Base-by-base conservation (phyloP, 2,329 filamentous ascomycete genomes). In the Arthrobotrys conoides region DNA sequence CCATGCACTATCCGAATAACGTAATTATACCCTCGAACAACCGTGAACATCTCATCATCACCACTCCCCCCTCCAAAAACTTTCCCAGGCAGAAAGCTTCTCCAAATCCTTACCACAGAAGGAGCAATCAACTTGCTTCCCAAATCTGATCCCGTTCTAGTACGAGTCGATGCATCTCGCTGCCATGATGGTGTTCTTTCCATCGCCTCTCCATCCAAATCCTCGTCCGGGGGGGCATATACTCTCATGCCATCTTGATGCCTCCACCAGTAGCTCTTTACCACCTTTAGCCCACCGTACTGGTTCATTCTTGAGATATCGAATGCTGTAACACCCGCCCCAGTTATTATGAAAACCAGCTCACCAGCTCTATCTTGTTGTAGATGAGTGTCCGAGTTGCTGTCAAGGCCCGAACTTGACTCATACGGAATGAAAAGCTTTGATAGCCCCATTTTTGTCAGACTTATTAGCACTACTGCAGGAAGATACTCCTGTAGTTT, bases 41-140 rank as follows among this genome's bases (percentile, higher is more conserved):
- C 41, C 4, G 68, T 78, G 57, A 78, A 78, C 75, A 78, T 78
- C 20, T 78, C 75, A 6, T 57, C 30, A 10, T 77, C 67, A 2
- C 61, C 73, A 12, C 55, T 41, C 8, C 61, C 61, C 1, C 73
- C 66, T 12, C 73, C 73, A 33, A 46, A 71, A 12, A 14, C 20
- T 38, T 63, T 67, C 8, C 67, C 75, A 12, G 63, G 75, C 2
- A 78, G 24, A 46, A 72, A 78, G n/a, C 38, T 78, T n/a, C 66
- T 78, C 68, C 68, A 72, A 10, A 78, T 72, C 24, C 63, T 68
- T 24, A 63, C 68, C 18, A 57, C 20, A 30, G 51, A 55, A 0
- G 75, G 75, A 10, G 51, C 68, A 14, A 78, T 78, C 20, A 27
- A 33, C n/a, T 48, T 71, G 8, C 16, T 55, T 6, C 64, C 68